Evolutionary conservation across 768 basidiomycete species (phyloP).

Genomic region (Tylopilus rubrobrunneus): DNA sequence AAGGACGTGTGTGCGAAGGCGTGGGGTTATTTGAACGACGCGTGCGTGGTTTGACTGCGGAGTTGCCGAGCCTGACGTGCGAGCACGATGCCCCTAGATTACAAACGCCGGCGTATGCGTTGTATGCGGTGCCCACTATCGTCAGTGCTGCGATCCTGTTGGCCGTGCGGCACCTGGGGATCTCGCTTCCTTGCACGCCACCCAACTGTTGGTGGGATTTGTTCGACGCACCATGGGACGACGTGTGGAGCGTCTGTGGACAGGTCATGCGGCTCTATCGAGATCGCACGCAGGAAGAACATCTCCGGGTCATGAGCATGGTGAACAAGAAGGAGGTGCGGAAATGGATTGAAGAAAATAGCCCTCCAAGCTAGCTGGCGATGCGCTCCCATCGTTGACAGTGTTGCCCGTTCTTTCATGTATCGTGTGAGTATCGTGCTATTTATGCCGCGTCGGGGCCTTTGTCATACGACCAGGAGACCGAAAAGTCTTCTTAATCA

Average conservation of each 20-base stretch:
- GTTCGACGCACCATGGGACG: constrained; percentile 90
- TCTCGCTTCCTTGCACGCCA: constrained; percentile 68
- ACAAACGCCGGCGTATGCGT: constrained; percentile 88
- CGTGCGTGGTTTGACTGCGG: constrained; percentile 53
- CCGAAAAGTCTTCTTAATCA: neutral
- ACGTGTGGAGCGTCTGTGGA: constrained; percentile 83
- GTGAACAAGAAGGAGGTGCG: constrained; percentile 77
- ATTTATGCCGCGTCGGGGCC: neutral
- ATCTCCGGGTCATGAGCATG: constrained; percentile 49
- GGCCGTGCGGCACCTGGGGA: constrained; percentile 62
- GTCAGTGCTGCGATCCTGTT: constrained; percentile 89
- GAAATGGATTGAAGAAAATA: constrained; percentile 71
- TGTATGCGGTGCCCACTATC: constrained; percentile 86
- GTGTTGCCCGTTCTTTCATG: neutral
- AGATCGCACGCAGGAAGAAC: constrained; percentile 41
- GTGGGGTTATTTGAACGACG: constrained; percentile 96
- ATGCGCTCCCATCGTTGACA: neutral
- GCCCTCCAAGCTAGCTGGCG: constrained; percentile 7
- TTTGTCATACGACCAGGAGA: neutral
- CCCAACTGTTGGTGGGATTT: constrained; percentile 89
- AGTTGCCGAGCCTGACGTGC: neutral
- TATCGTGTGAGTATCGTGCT: neutral
- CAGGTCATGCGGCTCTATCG: constrained; percentile 80
- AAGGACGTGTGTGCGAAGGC: constrained; percentile 68
- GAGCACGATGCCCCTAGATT: constrained; percentile 47